A percentile compares a stretch with the other conserved stretches of the same genome.
Conservation (phyloP, 768 basidiomycete species). For the Hypholoma sublateritium region DNA sequence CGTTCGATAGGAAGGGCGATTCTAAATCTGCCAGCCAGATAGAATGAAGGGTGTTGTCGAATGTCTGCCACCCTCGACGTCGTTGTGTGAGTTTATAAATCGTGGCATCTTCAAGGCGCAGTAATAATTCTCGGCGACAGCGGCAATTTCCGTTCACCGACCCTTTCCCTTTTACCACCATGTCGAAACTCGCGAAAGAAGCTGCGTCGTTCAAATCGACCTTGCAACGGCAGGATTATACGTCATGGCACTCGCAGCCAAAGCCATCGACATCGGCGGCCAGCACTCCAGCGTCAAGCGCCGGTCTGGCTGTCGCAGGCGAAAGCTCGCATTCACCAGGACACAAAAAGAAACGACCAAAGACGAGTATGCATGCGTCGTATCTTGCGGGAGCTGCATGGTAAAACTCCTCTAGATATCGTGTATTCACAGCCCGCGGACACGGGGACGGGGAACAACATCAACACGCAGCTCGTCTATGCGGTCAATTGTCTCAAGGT, state of each 20-base stretch:
- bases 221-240: constrained; percentile 63
- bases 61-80: too few species aligned
- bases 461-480: constrained; percentile 86
- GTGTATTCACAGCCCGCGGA: constrained; percentile 89
- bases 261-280: constrained; percentile 27
- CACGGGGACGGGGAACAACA: constrained; percentile 75
- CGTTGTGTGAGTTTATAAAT: too few species aligned
- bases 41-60: too few species aligned
- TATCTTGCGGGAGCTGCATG: constrained; percentile 2
- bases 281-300: constrained; percentile 17
- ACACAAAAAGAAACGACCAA: constrained; percentile 64
- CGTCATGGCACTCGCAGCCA: constrained; percentile 76
- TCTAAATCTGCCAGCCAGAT: too few species aligned
- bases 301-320: constrained; percentile 23
- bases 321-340: constrained; percentile 28
- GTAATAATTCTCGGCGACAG: too few species aligned
- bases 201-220: constrained; percentile 67
- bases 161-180: constrained; percentile 29
- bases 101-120: too few species aligned
- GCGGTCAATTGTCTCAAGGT: constrained; percentile 83
- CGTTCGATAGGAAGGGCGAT: too few species aligned
- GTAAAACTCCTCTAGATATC: constrained; percentile 45
- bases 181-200: constrained; percentile 72
- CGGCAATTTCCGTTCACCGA: neutral
- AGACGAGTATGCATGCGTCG: constrained; percentile 50